Conservation (phyloP, 768 basidiomycete species). For the Amanita exitialis region DNA sequence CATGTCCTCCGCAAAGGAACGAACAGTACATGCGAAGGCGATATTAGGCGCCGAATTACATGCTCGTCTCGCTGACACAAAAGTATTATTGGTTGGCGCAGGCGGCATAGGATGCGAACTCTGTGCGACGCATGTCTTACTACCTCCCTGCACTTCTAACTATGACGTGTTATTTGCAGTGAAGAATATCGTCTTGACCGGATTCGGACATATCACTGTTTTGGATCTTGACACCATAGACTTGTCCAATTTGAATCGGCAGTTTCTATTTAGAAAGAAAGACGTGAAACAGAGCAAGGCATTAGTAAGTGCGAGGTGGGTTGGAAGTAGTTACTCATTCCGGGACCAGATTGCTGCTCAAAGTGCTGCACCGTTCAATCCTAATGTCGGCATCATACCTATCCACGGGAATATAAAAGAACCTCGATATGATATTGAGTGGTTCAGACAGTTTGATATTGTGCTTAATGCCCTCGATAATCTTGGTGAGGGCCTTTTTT, state of each 20-base stretch:
- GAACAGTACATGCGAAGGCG: slow-evolving; percentile 57
- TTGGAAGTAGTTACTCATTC: neutral
- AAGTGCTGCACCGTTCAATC: slow-evolving; percentile 79
- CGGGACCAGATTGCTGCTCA: slow-evolving; percentile 62
- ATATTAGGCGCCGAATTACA: slow-evolving; percentile 74
- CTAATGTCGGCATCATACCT: slow-evolving; percentile 77
- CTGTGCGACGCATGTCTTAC: slow-evolving; percentile 28
- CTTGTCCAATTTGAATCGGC: slow-evolving; percentile 92
- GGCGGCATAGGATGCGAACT: slow-evolving; percentile 98
- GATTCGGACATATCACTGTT: slow-evolving; percentile 87
- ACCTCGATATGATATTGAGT: slow-evolving; percentile 75
- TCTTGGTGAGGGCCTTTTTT: slow-evolving; percentile 49
- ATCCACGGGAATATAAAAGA: slow-evolving; percentile 97
- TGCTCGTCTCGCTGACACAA: slow-evolving; percentile 46
- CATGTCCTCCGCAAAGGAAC: slow-evolving; percentile 39
- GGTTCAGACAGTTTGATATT: slow-evolving; percentile 87
- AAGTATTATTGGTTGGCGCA: slow-evolving; percentile 85
- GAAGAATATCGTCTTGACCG: slow-evolving; percentile 90
- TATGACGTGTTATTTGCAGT: slow-evolving; percentile 36
- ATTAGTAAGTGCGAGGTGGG: slow-evolving; percentile 38
- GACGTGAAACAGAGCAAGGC: slow-evolving; percentile 97
- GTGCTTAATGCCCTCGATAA: slow-evolving; percentile 96
- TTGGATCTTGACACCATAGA: slow-evolving; percentile 98
- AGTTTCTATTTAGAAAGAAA: slow-evolving; percentile 94
- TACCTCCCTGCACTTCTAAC: neutral